phyloP scores from a whole-genome alignment of 2,329 filamentous ascomycete species.

The Epichloe coenophiala region DNA sequence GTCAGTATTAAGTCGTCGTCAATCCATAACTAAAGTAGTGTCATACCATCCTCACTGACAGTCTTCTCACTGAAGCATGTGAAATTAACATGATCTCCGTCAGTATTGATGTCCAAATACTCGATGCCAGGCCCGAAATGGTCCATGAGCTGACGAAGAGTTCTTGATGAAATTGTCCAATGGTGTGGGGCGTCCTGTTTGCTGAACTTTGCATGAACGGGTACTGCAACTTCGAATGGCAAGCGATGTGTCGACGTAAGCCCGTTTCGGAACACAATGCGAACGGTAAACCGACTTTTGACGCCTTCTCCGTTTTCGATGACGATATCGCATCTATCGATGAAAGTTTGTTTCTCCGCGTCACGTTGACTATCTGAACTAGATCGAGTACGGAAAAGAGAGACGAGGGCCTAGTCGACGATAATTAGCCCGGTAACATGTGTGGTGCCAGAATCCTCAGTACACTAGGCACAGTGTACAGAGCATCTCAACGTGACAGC shows the following conservation, averaged over 20 bases:
- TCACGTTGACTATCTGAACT: constrained; percentile 42
- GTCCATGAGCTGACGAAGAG: constrained; percentile 62
- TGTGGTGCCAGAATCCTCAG: background rate
- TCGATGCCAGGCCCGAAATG: constrained; percentile 72
- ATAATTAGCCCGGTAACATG: background rate
- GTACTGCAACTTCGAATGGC: constrained; percentile 60
- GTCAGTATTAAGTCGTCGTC: background rate
- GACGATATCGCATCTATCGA: constrained; percentile 61
- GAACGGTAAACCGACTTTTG: constrained; percentile 61
- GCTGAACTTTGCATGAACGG: constrained; percentile 66
- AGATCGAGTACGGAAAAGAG: constrained; percentile 57
- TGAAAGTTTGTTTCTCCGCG: constrained; percentile 51
- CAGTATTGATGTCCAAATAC: constrained; percentile 64
- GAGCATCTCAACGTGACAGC: background rate
- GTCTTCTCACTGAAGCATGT: constrained; percentile 75
- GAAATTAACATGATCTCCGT: constrained; percentile 61
- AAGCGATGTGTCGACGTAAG: constrained; percentile 66
- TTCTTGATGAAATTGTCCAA: constrained; percentile 60
- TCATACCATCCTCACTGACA: constrained; percentile 41
- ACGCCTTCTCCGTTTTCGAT: constrained; percentile 58
- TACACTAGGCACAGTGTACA: background rate
- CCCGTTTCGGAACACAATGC: constrained; percentile 61
- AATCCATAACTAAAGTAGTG: background rate
- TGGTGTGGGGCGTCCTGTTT: constrained; percentile 49
- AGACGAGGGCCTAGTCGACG: constrained; percentile 44